These are phyloP conservation scores for Aspergillus sparsus DNA, from an alignment of 495 filamentous ascomycete genomes.

Conservation along the genomic window DNA sequence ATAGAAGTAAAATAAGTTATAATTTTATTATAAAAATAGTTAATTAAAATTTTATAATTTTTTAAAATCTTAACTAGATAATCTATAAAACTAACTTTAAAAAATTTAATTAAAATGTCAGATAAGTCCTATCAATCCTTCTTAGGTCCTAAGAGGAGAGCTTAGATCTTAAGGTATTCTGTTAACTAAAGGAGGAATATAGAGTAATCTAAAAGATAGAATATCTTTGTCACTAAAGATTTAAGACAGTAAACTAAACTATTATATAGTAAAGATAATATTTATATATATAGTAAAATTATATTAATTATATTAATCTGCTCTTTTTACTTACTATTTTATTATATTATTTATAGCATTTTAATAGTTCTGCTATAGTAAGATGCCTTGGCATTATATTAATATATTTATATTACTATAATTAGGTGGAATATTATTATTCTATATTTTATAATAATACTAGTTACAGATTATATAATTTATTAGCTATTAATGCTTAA, in stretches of 20 bases:
- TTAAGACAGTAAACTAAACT: too few species aligned
- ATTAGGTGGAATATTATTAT: background rate
- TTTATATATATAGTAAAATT: too few species aligned
- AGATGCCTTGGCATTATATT: background rate
- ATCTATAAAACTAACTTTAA: too few species aligned
- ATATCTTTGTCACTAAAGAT: too few species aligned
- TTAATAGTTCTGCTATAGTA: background rate
- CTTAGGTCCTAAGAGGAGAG: too few species aligned
- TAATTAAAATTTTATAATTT: background rate
- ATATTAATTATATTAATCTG: too few species aligned
- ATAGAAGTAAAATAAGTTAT: background rate
- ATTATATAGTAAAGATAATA: too few species aligned
- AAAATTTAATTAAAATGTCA: too few species aligned
- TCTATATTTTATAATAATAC: background rate
- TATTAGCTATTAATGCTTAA: background rate
- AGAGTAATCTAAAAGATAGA: background rate
- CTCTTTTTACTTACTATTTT: background rate
- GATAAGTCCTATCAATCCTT: too few species aligned
- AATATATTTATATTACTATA: background rate
- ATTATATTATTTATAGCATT: background rate
- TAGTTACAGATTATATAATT: background rate
- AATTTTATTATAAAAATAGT: background rate
- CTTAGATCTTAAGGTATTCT: too few species aligned
- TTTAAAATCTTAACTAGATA: too few species aligned
- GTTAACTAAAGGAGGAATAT: background rate